Base-by-base conservation (phyloP, 768 basidiomycete species). In the Mrakia blollopis region DNA sequence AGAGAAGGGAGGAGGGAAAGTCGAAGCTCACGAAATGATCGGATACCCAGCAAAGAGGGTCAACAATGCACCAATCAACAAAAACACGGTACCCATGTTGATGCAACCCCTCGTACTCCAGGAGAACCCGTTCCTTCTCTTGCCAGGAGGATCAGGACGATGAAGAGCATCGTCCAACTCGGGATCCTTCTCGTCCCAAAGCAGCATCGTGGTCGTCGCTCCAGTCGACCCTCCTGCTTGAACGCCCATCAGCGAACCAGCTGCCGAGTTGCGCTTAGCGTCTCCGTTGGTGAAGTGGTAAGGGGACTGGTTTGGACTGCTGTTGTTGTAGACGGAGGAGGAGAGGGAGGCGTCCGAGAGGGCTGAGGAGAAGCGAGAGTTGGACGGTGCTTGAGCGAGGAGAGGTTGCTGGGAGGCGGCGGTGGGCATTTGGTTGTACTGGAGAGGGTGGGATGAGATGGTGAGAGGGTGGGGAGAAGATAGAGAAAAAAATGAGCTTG, bases 111-210 rank as follows among this genome's bases (percentile, higher is more conserved):
- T 21, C 37, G 62, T 72, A 47, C 61, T 65, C 76, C 76, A 77
- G 11, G 60, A 70, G 35, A 57, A 71, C 39, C 73, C 50, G 21
- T 30, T 50, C 39, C 30, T 65, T 28, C 61, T 44, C 16, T 32
- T 37, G 37, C 67, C 67, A 25, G 69, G 60, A 30, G 60, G 62
- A 28, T 78, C 77, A 4, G 72, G 72, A 28, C 77, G 63, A 41
- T 78, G 77, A 28, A 78, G 72, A 16, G 50, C 72, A 47, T 78
- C 77, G 72, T 78, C 77, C 65, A 78, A 68, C 67, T 78, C 77
- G 13, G 77, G 77, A 39, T 78, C 77, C 68, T 78, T 78, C 32
- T 78, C 77, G 72, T 78, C 77, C 77, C 77, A 78, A 39, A 73
- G 72, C 39, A 74, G 25, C 60, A 73, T 60, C 11, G 63, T n/a